Percentiles rank a stretch among this genome's conserved stretches.
These are phyloP conservation scores for Reticulascus tulasneorum DNA, from an alignment of 2,329 filamentous ascomycete genomes.

Conservation along the genomic window DNA sequence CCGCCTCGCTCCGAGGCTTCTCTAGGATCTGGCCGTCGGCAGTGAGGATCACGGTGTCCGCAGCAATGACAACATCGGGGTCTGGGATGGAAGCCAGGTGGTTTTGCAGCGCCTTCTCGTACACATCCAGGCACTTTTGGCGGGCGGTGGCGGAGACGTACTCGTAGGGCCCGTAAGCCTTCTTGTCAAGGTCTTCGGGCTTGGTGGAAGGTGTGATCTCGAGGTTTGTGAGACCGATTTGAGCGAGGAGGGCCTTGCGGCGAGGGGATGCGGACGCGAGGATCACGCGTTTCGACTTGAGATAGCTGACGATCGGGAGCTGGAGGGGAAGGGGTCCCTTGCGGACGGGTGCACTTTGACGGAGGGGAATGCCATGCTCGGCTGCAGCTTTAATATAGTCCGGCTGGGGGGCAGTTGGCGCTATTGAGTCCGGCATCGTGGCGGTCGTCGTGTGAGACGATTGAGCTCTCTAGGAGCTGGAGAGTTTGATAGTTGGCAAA, in stretches of 20 bases:
- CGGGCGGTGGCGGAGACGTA: conserved; percentile 87
- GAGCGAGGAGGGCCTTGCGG: conserved; percentile 73
- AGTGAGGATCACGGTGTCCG: conserved; percentile 85
- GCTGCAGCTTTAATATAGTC: conserved; percentile 39
- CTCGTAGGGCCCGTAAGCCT: conserved; percentile 70
- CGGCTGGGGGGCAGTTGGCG: conserved; percentile 35
- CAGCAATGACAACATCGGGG: conserved; percentile 79
- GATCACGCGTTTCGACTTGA: conserved; percentile 77
- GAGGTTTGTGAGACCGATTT: conserved; percentile 73
- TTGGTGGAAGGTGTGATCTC: conserved; percentile 81
- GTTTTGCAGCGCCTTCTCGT: conserved; percentile 41
- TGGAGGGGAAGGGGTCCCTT: conserved; percentile 64
- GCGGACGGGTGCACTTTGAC: conserved; percentile 32
- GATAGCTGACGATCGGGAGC: conserved; percentile 71
- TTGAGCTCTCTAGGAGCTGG: too few relatives aligned
- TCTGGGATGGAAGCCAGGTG: conserved; percentile 51
- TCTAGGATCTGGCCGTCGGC: conserved; percentile 76
- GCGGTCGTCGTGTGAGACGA: neutral
- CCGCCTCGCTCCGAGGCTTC: conserved; percentile 77
- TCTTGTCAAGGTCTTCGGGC: conserved; percentile 82
- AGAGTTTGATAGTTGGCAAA: neutral
- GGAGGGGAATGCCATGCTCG: conserved; percentile 29
- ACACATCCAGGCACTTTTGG: conserved; percentile 76
- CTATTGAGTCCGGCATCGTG: conserved; percentile 6
- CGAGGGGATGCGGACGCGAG: conserved; percentile 88